Base-by-base conservation (phyloP, 2,329 filamentous ascomycete genomes). In the Fusarium algeriense region DNA sequence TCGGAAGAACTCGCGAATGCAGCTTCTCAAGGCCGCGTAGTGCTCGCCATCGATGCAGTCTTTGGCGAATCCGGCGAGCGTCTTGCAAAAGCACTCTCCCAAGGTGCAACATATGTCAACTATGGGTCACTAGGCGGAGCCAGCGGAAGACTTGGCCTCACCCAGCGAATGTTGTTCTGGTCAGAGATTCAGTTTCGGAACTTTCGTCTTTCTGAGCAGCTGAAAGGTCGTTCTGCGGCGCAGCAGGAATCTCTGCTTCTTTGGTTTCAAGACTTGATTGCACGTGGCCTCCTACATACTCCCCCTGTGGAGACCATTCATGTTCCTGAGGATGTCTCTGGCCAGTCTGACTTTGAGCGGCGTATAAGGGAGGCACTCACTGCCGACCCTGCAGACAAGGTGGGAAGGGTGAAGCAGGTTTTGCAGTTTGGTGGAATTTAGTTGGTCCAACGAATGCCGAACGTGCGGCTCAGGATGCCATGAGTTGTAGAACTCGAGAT, bases 151-250 rank as follows among this genome's bases (percentile, higher is more conserved):
- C n/a, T 64, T 38, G 28, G 30, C 7, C 28, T 64, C 0, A 55
- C 61, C 7, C 61, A 64, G n/a, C 56, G 49, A 2, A 26, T 55
- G 11, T 26, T 64, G 30, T 64, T 64, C n/a, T 64, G 61, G 61
- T 60, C 61, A 11, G 61, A 64, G 26, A 37, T 64, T 20, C 49
- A 8, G 6, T 61, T 64, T 44, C 32, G 61, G 2, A 64, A 64
- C 61, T 64, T 64, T 6, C 48, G 61, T 10, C 37, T 64, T 1
- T 64, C 61, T 9, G 61, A 64, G 37, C 61, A 64, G n/a, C 13
- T 64, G 8, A 61, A 43, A 10, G 15, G 11, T 34, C 48, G 56
- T 14, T 55, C 56, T 26, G 10, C 20, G 13, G 40, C 48, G 8
- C 41, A 64, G 28, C 61, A 61, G 34, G 56, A 64, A 38, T 64